phyloP scores from a whole-genome alignment of 306 rosid species.

The Ammopiptanthus mongolicus region DNA sequence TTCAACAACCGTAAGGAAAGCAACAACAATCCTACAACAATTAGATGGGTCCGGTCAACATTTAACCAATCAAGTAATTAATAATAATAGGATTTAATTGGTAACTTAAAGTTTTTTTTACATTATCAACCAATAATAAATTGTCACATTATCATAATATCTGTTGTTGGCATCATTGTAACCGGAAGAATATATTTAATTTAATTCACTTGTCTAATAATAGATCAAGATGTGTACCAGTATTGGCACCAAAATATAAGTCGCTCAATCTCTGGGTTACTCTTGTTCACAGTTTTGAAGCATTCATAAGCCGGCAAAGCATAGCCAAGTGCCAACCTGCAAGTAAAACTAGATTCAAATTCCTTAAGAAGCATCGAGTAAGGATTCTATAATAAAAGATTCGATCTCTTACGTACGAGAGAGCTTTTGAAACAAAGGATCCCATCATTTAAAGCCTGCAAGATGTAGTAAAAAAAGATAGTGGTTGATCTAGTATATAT shows the following conservation, averaged over 20 bases:
- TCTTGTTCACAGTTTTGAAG: background rate
- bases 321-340: background rate
- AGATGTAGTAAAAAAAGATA: background rate
- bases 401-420: background rate
- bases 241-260: slow-evolving; percentile 4
- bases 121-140: no score
- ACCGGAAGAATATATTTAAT: background rate
- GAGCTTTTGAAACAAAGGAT: background rate
- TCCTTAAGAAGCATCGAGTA: background rate
- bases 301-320: background rate
- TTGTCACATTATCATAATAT: no score
- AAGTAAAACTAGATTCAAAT: background rate
- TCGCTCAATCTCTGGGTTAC: background rate
- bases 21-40: background rate
- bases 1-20: background rate
- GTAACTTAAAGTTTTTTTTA: no score
- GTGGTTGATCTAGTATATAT: no score
- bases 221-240: background rate
- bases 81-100: no score
- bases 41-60: background rate
- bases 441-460: background rate
- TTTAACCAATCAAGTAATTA: background rate
- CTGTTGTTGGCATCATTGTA: background rate
- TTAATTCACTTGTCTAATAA: background rate
- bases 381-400: background rate